Conservation (phyloP, 768 basidiomycete species). For the Pulveroboletus sp. region DNA sequence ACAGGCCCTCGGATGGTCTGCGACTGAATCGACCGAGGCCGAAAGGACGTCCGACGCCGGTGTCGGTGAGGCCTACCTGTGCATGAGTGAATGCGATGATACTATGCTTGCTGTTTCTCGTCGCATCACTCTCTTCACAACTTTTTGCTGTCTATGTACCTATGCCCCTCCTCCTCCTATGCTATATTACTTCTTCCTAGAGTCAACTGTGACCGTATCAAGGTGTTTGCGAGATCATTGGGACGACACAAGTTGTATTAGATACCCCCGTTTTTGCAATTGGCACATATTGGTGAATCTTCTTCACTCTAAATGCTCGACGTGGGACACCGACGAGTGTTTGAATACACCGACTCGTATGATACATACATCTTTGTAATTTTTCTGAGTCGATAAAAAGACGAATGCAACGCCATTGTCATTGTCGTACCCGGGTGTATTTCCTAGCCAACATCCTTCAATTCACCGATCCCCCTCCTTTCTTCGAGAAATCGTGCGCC, state of each 20-base stretch:
- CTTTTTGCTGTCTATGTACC: constrained; percentile 25
- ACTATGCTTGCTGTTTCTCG: not conserved
- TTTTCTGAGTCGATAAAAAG: too few relatives aligned
- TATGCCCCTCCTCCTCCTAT: constrained; percentile 29
- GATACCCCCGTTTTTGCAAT: not conserved
- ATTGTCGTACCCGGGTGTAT: too few relatives aligned
- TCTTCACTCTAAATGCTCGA: too few relatives aligned
- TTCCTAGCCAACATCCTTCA: too few relatives aligned
- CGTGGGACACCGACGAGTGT: too few relatives aligned
- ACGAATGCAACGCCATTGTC: too few relatives aligned
- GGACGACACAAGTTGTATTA: not conserved
- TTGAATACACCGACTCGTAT: too few relatives aligned
- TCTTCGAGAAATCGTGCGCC: constrained; percentile 11
- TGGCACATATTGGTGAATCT: not conserved
- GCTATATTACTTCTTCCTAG: constrained; percentile 8
- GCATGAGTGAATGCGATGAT: constrained; percentile 9
- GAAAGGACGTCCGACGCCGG: constrained; percentile 37
- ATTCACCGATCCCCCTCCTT: too few relatives aligned
- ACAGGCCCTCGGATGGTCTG: constrained; percentile 38
- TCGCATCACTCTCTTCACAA: not conserved
- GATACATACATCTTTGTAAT: too few relatives aligned
- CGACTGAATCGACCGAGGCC: constrained; percentile 45
- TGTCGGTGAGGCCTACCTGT: constrained; percentile 25
- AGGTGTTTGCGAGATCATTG: not conserved
- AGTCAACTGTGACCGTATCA: not conserved